A percentile compares a stretch with the other conserved stretches of the same genome.
Conservation (phyloP, 257 asterid species). For the Fraxinus excelsior region DNA sequence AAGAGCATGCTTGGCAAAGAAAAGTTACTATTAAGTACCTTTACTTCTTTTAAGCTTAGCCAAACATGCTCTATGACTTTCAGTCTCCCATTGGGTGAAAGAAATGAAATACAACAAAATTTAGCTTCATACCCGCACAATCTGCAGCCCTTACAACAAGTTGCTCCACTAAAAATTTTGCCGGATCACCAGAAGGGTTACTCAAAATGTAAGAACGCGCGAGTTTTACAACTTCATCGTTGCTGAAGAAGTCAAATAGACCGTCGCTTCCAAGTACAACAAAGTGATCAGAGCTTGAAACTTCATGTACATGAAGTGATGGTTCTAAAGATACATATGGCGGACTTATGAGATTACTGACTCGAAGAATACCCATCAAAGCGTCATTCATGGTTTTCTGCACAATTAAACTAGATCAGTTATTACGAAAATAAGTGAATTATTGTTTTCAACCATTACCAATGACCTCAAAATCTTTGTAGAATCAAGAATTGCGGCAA, state of each 20-base stretch:
- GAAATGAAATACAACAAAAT: background rate
- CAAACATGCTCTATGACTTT: background rate
- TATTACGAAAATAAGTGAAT: background rate
- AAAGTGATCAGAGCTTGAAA: slow-evolving; percentile 72
- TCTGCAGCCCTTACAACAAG: slow-evolving; percentile 90
- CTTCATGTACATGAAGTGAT: slow-evolving; percentile 62
- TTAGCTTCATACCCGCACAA: slow-evolving; percentile 65
- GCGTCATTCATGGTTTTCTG: slow-evolving; percentile 92
- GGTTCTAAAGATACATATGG: slow-evolving; percentile 86
- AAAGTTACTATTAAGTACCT: background rate
- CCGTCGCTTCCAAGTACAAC: slow-evolving; percentile 97
- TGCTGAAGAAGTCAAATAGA: slow-evolving; percentile 89
- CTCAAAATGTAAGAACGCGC: slow-evolving; percentile 56
- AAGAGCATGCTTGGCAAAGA: background rate
- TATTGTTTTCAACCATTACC: background rate
- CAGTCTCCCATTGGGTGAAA: background rate
- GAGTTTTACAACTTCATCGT: slow-evolving; percentile 75
- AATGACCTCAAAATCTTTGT: background rate
- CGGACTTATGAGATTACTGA: slow-evolving; percentile 79
- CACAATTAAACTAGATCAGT: slow-evolving; percentile 25
- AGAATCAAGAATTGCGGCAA: background rate
- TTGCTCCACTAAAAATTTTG: slow-evolving; percentile 83
- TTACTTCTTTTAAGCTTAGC: background rate
- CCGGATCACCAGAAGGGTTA: slow-evolving; percentile 88
- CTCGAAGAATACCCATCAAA: slow-evolving; percentile 93